Conservation (phyloP, 78 protist genomes). For the Ministeria vibrans region DNA sequence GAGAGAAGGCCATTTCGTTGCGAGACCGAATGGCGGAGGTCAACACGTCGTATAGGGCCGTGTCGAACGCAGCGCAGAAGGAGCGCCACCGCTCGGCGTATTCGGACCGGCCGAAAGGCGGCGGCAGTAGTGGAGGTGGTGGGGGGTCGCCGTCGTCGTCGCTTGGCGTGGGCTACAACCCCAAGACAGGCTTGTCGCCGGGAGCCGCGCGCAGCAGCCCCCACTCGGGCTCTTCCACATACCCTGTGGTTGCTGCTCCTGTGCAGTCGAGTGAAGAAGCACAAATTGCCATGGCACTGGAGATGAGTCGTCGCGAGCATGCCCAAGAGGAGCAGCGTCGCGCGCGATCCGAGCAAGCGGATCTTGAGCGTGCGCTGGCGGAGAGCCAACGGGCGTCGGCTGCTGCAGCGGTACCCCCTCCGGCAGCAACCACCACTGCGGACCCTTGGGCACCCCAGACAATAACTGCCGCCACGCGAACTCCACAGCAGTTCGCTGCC, state of each 20-base stretch:
- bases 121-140: too few species aligned
- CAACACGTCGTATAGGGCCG: background rate
- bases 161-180: background rate
- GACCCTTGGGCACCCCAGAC: too few species aligned
- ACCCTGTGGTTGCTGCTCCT: background rate
- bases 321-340: constrained; percentile 14
- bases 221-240: background rate
- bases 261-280: constrained; percentile 10
- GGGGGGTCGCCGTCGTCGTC: too few species aligned
- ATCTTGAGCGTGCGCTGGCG: too few species aligned
- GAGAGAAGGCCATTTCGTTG: constrained; percentile 17
- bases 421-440: too few species aligned
- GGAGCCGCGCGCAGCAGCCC: background rate
- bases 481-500: too few species aligned
- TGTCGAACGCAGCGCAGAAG: background rate
- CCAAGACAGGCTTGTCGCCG: background rate
- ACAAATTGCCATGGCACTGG: constrained; percentile 14
- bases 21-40: background rate
- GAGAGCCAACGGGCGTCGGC: too few species aligned
- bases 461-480: too few species aligned
- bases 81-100: background rate
- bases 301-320: constrained; percentile 15
- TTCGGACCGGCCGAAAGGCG: background rate
- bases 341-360: background rate
- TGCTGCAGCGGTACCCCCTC: too few species aligned